Evolutionary conservation across 768 basidiomycete genomes (phyloP).

Genomic region (Mycena floridula): DNA sequence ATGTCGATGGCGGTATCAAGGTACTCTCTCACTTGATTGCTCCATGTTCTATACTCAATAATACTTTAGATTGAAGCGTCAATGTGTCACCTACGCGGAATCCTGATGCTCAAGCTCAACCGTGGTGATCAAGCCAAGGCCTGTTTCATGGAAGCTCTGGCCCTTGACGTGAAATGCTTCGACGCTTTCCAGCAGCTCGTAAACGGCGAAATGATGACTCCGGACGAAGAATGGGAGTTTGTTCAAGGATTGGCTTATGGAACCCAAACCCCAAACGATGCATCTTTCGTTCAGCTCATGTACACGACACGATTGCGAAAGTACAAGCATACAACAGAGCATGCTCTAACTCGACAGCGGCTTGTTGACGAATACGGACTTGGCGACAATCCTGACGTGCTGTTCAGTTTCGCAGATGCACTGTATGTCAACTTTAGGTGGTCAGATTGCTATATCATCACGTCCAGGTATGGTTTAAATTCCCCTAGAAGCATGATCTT

Average conservation of each 20-base stretch:
- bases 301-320: conserved; percentile 91
- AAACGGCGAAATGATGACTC: conserved; percentile 92
- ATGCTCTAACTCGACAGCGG: conserved; percentile 70
- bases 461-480: conserved; percentile 50
- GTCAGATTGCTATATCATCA: conserved; percentile 91
- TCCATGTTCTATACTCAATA: not conserved
- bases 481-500: not conserved
- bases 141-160: conserved; percentile 93
- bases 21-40: conserved; percentile 30
- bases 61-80: conserved; percentile 82
- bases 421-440: conserved; percentile 84
- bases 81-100: conserved; percentile 90
- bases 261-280: conserved; percentile 82
- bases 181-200: conserved; percentile 91
- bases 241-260: conserved; percentile 78
- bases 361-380: conserved; percentile 80
- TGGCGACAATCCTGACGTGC: conserved; percentile 87
- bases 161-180: conserved; percentile 94
- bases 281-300: conserved; percentile 87
- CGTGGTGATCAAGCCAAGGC: conserved; percentile 88
- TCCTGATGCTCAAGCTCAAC: conserved; percentile 91
- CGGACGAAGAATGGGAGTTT: conserved; percentile 98
- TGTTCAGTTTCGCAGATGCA: conserved; percentile 87
- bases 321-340: conserved; percentile 79
- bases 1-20: conserved; percentile 92